phyloP scores from a whole-genome alignment of 1,284 basidiomycete genomes.

The Cystobasidium sp. region DNA sequence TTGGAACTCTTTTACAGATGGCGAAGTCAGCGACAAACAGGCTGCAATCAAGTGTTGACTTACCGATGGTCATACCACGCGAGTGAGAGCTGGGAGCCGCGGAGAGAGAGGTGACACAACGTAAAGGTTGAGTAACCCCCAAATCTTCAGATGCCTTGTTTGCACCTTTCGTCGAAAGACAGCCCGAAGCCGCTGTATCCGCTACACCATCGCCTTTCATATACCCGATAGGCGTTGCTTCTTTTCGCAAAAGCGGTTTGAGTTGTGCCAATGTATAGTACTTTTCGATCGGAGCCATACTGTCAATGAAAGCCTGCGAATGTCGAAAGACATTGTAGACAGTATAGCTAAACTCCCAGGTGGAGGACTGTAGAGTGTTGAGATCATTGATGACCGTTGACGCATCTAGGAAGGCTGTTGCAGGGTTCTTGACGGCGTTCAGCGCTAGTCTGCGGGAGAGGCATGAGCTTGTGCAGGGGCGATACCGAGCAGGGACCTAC shows the following conservation, averaged over 20 bases:
- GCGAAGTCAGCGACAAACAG: background rate
- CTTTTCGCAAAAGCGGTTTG: constrained; percentile 7
- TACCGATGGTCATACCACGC: constrained; percentile 16
- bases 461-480: background rate
- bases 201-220: background rate
- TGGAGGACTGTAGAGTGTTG: background rate
- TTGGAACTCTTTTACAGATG: constrained; percentile 5
- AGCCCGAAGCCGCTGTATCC: background rate
- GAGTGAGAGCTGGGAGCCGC: no score
- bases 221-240: background rate
- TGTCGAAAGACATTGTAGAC: background rate
- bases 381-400: constrained; percentile 15
- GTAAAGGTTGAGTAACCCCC: no score
- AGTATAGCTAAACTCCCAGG: background rate
- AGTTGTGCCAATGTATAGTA: constrained; percentile 6
- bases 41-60: background rate
- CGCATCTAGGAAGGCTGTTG: background rate
- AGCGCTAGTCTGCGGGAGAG: background rate
- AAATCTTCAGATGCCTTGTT: no score
- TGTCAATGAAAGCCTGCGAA: background rate
- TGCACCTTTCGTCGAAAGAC: no score
- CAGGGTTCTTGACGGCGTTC: background rate
- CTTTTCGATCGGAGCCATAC: background rate
- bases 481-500: background rate
- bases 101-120: no score